Percentiles rank a stretch among this genome's conserved stretches.
Conservation (phyloP, 768 basidiomycete species). For the Mycena amicta region DNA sequence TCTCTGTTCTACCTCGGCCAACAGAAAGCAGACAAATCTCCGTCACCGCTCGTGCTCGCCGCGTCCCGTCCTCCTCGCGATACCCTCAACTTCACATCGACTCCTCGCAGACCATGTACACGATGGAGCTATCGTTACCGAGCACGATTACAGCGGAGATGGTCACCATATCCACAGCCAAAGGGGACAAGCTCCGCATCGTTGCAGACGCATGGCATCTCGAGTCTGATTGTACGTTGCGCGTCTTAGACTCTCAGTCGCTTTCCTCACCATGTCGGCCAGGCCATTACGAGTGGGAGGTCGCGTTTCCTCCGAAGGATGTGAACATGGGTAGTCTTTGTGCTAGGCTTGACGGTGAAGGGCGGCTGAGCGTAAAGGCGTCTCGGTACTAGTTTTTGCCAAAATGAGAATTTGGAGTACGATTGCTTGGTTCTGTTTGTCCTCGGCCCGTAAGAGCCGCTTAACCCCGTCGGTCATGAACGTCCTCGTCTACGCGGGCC, state of each 20-base stretch:
- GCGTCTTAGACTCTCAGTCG: not conserved
- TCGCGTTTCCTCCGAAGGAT: conserved; percentile 54
- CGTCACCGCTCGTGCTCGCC: conserved; percentile 32
- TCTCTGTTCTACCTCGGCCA: conserved; percentile 16
- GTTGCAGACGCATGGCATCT: conserved; percentile 67
- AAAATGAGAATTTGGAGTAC: not conserved
- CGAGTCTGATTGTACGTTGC: conserved; percentile 57
- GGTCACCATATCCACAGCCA: conserved; percentile 64
- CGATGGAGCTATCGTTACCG: conserved; percentile 52
- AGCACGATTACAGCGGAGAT: conserved; percentile 54
- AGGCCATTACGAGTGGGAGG: conserved; percentile 69
- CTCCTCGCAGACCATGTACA: conserved; percentile 43
- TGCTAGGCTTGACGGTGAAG: conserved; percentile 49
- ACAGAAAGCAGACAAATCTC: conserved; percentile 22
- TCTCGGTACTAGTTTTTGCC: not conserved
- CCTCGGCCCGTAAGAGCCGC: not conserved
- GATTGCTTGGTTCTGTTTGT: not conserved
- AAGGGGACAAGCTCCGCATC: conserved; percentile 57
- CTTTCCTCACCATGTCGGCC: conserved; percentile 1
- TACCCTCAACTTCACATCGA: conserved; percentile 50
- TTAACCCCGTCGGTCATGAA: conserved; percentile 53
- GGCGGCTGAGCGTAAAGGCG: conserved; percentile 49
- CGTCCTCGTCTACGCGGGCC: conserved; percentile 73
- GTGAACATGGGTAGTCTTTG: conserved; percentile 56
- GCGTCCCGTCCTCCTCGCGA: conserved; percentile 30